phyloP scores from a whole-genome alignment of 495 filamentous ascomycete species.

The Aspergillus biplanus region DNA sequence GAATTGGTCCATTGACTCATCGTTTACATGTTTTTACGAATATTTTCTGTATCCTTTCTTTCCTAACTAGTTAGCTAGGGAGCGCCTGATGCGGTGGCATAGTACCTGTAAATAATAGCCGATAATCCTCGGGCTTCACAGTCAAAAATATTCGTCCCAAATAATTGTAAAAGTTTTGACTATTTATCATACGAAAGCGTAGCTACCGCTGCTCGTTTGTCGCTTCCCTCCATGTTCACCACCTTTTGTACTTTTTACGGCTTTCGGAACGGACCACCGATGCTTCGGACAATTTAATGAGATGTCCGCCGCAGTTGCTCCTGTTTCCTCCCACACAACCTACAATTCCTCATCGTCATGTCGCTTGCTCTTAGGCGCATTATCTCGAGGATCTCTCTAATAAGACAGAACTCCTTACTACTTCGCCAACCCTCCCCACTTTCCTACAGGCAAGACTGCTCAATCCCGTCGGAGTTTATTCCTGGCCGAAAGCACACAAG shows the following conservation, averaged over 20 bases:
- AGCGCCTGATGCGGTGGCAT: too few relatives aligned
- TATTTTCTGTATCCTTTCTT: not conserved
- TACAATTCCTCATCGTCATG: slow-evolving; percentile 32
- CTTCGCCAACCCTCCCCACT: slow-evolving; percentile 2
- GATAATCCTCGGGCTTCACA: too few relatives aligned
- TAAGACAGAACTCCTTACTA: slow-evolving; percentile 4
- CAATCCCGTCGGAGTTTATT: slow-evolving; percentile 1
- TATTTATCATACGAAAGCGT: too few relatives aligned
- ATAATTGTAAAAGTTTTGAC: too few relatives aligned
- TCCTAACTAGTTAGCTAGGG: too few relatives aligned
- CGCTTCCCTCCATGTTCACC: too few relatives aligned
- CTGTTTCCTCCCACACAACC: slow-evolving; percentile 25
- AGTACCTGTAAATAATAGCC: too few relatives aligned
- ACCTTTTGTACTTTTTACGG: slow-evolving; percentile 15
- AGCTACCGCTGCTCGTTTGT: too few relatives aligned
- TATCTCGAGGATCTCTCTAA: slow-evolving; percentile 24
- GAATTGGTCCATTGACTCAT: not conserved
- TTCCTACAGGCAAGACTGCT: slow-evolving; percentile 4
- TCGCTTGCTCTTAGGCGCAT: slow-evolving; percentile 36
- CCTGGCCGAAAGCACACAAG: slow-evolving; percentile 9
- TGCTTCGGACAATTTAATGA: slow-evolving; percentile 20
- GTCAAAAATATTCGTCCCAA: too few relatives aligned
- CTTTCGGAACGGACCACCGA: slow-evolving; percentile 16
- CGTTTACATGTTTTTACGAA: not conserved
- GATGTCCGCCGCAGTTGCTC: slow-evolving; percentile 23